Evolutionary conservation across 768 basidiomycete genomes (phyloP).

Genomic region (Hericium coralloides): DNA sequence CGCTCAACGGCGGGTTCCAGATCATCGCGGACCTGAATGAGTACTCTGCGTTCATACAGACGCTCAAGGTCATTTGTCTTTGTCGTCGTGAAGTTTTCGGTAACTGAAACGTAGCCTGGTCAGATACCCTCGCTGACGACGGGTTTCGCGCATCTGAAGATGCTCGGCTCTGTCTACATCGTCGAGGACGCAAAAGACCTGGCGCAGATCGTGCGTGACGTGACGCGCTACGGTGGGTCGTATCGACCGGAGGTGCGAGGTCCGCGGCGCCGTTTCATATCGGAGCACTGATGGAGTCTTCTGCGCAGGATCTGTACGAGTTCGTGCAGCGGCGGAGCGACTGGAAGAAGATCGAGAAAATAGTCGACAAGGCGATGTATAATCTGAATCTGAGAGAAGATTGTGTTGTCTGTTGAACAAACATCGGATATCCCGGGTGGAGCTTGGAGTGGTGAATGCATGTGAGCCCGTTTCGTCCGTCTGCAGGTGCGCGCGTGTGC

Average conservation of each 20-base stretch:
- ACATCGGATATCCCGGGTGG: no score
- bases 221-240: constrained; percentile 90
- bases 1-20: constrained; percentile 87
- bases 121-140: constrained; percentile 72
- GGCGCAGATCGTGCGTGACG: constrained; percentile 92
- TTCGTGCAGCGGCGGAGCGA: constrained; percentile 91
- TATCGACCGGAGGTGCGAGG: constrained; percentile 79
- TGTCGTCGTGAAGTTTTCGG: background rate
- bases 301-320: constrained; percentile 77
- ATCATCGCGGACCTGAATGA: constrained; percentile 94
- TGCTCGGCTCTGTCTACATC: constrained; percentile 95
- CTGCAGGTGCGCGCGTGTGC: no score
- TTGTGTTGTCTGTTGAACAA: constrained; percentile 42
- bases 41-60: constrained; percentile 82
- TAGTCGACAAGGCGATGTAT: constrained; percentile 93
- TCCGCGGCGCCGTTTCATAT: no score
- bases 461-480: no score
- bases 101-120: background rate
- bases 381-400: constrained; percentile 91
- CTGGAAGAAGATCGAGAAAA: constrained; percentile 98
- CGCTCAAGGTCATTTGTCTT: constrained; percentile 54
- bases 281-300: background rate
- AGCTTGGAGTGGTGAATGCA: no score
- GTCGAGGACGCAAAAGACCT: constrained; percentile 95
- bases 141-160: constrained; percentile 92